phyloP scores from a whole-genome alignment of 305 asterid genomes.

The Euphrasia arctica region DNA sequence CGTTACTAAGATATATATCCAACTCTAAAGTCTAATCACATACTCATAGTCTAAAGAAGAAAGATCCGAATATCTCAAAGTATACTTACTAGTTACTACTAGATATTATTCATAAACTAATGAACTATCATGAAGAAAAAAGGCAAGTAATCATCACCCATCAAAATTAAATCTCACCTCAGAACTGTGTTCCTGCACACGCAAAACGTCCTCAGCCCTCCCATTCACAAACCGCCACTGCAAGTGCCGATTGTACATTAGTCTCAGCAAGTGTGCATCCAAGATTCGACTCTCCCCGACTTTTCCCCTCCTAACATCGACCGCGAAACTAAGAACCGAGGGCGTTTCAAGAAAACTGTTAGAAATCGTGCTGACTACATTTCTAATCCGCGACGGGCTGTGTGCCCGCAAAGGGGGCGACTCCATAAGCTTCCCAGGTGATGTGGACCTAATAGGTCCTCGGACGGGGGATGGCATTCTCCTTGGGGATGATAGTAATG shows the following conservation, averaged over 20 bases:
- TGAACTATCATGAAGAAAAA: no score
- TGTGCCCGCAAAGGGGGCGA: constrained; percentile 61
- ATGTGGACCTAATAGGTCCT: constrained; percentile 56
- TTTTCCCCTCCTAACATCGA: constrained; percentile 86
- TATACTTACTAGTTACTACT: no score
- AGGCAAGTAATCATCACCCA: background rate
- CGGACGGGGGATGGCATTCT: constrained; percentile 70
- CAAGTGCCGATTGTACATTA: constrained; percentile 81
- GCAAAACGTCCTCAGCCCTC: constrained; percentile 65
- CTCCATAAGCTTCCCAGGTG: constrained; percentile 60
- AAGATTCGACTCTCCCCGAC: constrained; percentile 78
- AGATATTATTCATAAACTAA: no score
- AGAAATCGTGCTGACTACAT: constrained; percentile 65
- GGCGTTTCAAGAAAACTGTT: constrained; percentile 69
- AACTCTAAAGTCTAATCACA: no score
- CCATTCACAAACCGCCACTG: constrained; percentile 97
- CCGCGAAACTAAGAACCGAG: constrained; percentile 89
- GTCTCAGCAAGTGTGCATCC: constrained; percentile 85
- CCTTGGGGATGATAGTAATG: constrained; percentile 47
- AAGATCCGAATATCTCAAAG: no score
- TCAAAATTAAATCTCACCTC: constrained; percentile 50
- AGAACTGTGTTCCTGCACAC: constrained; percentile 65
- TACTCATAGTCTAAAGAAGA: no score
- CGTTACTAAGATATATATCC: no score
- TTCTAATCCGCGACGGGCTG: constrained; percentile 71